phyloP scores from a whole-genome alignment of 306 rosid genomes.

The Medicago truncatula region DNA sequence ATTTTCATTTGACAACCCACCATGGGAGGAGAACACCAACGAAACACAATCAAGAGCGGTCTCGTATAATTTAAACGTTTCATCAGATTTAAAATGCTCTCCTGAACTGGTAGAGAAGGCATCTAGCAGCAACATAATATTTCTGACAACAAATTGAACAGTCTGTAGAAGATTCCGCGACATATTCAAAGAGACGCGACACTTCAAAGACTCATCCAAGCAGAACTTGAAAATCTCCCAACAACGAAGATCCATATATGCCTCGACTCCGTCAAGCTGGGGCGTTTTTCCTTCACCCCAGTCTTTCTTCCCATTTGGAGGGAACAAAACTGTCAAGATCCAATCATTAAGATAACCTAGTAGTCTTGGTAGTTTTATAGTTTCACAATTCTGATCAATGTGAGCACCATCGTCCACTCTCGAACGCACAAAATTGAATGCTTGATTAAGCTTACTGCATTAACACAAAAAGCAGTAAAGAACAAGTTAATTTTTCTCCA shows the following conservation, averaged over 20 bases:
- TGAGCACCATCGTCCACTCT: conserved; percentile 45
- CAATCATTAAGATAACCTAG: conserved; percentile 68
- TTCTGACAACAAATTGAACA: conserved; percentile 55
- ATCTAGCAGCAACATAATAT: conserved; percentile 54
- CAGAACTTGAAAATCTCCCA: conserved; percentile 88
- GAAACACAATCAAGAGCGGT: conserved; percentile 70
- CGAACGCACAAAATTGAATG: conserved; percentile 63
- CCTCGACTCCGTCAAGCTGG: conserved; percentile 44
- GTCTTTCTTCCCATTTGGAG: conserved; percentile 63
- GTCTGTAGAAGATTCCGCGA: conserved; percentile 69
- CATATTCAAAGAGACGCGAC: conserved; percentile 58
- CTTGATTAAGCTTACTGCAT: conserved; percentile 80
- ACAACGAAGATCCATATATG: conserved; percentile 74
- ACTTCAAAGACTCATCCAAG: conserved; percentile 68
- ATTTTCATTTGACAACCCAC: conserved; percentile 73
- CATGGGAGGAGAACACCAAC: conserved; percentile 75
- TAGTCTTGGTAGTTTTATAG: conserved; percentile 62
- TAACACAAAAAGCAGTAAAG: conserved; percentile 31
- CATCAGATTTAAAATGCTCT: conserved; percentile 45
- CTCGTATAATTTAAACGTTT: conserved; percentile 54
- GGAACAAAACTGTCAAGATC: conserved; percentile 75
- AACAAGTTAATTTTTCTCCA: not conserved
- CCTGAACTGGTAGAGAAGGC: conserved; percentile 34
- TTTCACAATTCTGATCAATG: conserved; percentile 52
- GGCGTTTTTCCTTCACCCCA: conserved; percentile 48